Conservation (phyloP, 1,284 basidiomycete genomes). For the Ceratobasidium sp. region DNA sequence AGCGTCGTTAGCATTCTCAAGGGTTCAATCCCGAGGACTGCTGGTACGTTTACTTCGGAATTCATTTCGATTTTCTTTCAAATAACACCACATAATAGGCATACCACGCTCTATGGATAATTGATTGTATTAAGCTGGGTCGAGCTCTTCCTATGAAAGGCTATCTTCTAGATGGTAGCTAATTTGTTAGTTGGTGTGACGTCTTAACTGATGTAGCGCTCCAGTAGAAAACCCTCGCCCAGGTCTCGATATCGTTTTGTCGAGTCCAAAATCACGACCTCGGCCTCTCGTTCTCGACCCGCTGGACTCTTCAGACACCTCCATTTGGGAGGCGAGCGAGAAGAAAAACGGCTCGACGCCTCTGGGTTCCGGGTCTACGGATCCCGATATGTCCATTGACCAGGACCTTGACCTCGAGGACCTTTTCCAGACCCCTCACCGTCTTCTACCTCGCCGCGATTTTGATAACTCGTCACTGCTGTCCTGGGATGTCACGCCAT, state of each 20-base stretch:
- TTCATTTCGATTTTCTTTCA: not conserved
- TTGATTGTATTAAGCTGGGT: slow-evolving; percentile 25
- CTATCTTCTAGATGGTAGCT: slow-evolving; percentile 31
- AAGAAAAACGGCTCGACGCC: not conserved
- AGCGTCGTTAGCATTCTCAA: slow-evolving; percentile 30
- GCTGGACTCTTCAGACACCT: not conserved
- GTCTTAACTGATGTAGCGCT: not conserved
- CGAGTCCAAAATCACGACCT: slow-evolving; percentile 19
- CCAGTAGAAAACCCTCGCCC: not conserved
- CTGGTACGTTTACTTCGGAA: slow-evolving; percentile 1
- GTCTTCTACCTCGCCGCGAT: not conserved
- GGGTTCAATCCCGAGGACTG: slow-evolving; percentile 33
- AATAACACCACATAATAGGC: slow-evolving; percentile 1
- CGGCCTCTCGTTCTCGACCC: slow-evolving; percentile 20
- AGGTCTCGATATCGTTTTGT: slow-evolving; percentile 32
- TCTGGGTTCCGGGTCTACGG: not conserved
- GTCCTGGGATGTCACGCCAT: slow-evolving; percentile 38
- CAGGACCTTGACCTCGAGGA: slow-evolving; percentile 21
- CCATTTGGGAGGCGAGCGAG: not conserved
- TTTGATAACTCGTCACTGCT: slow-evolving; percentile 8
- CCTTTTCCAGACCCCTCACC: slow-evolving; percentile 17
- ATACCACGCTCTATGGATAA: slow-evolving; percentile 40
- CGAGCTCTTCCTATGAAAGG: slow-evolving; percentile 26
- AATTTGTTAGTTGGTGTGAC: not conserved
- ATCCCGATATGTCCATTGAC: slow-evolving; percentile 21